Conservation (phyloP, 1,284 basidiomycete genomes). For the Sporisorium iseilematis-ciliati region DNA sequence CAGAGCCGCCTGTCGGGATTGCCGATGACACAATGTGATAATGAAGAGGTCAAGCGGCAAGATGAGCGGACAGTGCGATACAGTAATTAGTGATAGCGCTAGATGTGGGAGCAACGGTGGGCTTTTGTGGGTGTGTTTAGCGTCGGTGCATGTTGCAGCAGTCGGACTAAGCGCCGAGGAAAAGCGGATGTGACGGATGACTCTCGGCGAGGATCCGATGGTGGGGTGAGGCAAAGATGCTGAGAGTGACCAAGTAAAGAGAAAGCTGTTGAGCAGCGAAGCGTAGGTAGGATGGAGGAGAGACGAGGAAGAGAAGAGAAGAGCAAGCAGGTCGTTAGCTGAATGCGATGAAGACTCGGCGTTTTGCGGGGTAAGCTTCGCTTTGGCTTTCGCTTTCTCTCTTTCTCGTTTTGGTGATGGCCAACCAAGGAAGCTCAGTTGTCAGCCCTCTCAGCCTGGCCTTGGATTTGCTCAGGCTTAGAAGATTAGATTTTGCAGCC, state of each 20-base stretch:
- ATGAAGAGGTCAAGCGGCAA: too few species aligned
- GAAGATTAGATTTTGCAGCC: background rate
- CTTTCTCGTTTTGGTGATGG: too few species aligned
- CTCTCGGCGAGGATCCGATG: background rate
- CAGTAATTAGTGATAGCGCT: too few species aligned
- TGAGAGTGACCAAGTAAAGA: background rate
- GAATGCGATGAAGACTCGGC: slow-evolving; percentile 1
- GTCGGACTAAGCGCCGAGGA: too few species aligned
- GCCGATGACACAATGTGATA: too few species aligned
- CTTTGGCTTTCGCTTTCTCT: background rate
- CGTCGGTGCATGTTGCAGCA: too few species aligned
- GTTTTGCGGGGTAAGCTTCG: slow-evolving; percentile 12
- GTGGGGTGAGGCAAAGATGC: background rate
- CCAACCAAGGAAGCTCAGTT: slow-evolving; percentile 6
- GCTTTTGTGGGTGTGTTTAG: too few species aligned
- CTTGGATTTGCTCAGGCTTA: background rate
- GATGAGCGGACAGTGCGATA: too few species aligned
- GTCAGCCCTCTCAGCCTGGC: too few species aligned
- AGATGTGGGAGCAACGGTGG: too few species aligned
- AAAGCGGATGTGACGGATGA: slow-evolving; percentile 2
- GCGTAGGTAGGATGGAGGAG: background rate
- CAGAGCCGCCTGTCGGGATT: too few species aligned
- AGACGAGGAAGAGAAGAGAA: background rate
- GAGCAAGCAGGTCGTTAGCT: background rate
- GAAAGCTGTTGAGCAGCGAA: background rate